These are phyloP conservation scores for Gautieria morchelliformis DNA, from an alignment of 768 basidiomycete species.

Conservation along the genomic window DNA sequence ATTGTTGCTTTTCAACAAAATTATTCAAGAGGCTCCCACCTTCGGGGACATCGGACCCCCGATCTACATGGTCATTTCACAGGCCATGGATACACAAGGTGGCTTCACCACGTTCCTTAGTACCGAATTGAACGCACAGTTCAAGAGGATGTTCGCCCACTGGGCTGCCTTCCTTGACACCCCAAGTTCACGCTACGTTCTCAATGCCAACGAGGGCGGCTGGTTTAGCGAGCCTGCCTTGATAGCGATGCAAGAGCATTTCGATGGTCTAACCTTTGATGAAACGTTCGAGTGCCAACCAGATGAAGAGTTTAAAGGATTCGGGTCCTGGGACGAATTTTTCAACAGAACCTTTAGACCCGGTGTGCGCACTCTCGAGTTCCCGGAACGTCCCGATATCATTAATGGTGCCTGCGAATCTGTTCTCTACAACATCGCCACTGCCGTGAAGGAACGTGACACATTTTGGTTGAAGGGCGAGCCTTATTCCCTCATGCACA, in stretches of 20 bases:
- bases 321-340: conserved; percentile 43
- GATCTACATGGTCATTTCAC: conserved; percentile 12
- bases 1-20: background rate
- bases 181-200: conserved; percentile 31
- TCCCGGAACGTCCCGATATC: conserved; percentile 32
- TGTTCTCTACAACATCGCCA: conserved; percentile 31
- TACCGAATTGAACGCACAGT: conserved; percentile 33
- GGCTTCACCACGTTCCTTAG: conserved; percentile 26
- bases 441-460: conserved; percentile 31
- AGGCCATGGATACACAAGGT: conserved; percentile 13
- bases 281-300: conserved; percentile 34
- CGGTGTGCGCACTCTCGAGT: conserved; percentile 13
- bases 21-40: background rate
- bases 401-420: conserved; percentile 49
- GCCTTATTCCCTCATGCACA: conserved; percentile 48
- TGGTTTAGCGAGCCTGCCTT: conserved; percentile 38
- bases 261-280: conserved; percentile 20
- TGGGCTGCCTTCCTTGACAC: conserved; percentile 42
- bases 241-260: conserved; percentile 8
- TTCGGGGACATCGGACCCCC: conserved; percentile 3
- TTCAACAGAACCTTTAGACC: conserved; percentile 34
- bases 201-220: conserved; percentile 29
- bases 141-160: conserved; percentile 39
- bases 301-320: conserved; percentile 34
- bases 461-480: conserved; percentile 55